phyloP scores from a whole-genome alignment of 139 green algal species.

The Tetratostichococcus sp. region DNA sequence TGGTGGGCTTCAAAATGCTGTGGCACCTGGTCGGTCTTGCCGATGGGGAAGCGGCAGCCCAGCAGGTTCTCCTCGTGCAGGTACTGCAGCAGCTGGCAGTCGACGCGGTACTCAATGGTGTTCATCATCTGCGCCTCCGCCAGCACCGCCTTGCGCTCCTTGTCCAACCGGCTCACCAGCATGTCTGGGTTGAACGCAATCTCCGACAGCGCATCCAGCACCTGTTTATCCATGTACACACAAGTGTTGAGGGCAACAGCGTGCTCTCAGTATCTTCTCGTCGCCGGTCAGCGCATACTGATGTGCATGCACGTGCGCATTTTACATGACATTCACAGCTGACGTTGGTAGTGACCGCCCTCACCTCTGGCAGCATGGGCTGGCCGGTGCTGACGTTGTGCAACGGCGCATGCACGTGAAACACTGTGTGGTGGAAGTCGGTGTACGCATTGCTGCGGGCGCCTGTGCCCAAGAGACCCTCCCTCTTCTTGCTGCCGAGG shows the following conservation, averaged over 20 bases:
- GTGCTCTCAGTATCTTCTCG: too few species aligned
- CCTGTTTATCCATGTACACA: slow-evolving; percentile 51
- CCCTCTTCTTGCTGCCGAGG: slow-evolving; percentile 84
- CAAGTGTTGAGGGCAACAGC: too few species aligned
- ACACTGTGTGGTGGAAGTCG: slow-evolving; percentile 99
- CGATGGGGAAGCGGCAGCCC: slow-evolving; percentile 94
- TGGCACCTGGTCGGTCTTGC: slow-evolving; percentile 80
- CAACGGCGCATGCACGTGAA: slow-evolving; percentile 93
- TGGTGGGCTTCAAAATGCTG: too few species aligned
- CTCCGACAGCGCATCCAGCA: slow-evolving; percentile 89
- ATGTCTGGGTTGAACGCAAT: slow-evolving; percentile 92
- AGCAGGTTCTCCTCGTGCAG: slow-evolving; percentile 97
- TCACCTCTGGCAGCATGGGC: slow-evolving; percentile 84
- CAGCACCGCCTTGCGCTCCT: slow-evolving; percentile 94
- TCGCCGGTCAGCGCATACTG: too few species aligned
- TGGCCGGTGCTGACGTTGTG: slow-evolving; percentile 58
- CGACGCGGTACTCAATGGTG: slow-evolving; percentile 99
- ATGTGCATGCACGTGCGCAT: not conserved
- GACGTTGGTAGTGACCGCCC: too few species aligned
- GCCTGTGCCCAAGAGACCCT: slow-evolving; percentile 86
- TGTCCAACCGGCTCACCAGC: slow-evolving; percentile 83
- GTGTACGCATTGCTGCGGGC: slow-evolving; percentile 97
- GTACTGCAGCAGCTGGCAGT: slow-evolving; percentile 96
- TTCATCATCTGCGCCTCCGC: slow-evolving; percentile 99
- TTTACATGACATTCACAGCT: not conserved